Evolutionary conservation across 2,329 filamentous ascomycete genomes (phyloP).

Genomic region (Aureobasidium sp.): DNA sequence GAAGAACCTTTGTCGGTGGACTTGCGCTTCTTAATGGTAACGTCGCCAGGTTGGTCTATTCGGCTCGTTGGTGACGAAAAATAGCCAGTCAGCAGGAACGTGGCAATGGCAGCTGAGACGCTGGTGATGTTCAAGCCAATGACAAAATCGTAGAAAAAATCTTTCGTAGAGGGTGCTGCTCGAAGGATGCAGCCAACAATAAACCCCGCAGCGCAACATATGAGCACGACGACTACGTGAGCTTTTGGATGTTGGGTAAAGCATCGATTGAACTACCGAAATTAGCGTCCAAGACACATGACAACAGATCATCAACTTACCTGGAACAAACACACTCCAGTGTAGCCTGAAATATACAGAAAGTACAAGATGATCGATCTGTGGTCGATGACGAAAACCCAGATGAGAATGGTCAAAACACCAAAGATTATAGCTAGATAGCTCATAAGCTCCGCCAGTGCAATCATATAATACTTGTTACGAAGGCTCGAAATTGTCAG

Average conservation of each 20-base stretch:
- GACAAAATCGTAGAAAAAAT: conserved; percentile 15
- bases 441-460: conserved; percentile 14
- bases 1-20: neutral
- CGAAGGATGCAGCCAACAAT: conserved; percentile 17
- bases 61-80: neutral
- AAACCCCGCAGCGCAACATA: conserved; percentile 17
- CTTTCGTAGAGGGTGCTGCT: conserved; percentile 2
- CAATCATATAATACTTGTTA: conserved; percentile 16
- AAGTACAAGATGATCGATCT: conserved; percentile 16
- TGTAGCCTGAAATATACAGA: conserved; percentile 16
- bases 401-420: conserved; percentile 13
- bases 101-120: conserved; percentile 14
- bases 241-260: conserved; percentile 15
- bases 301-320: neutral
- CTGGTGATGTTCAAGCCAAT: conserved; percentile 16
- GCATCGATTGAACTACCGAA: conserved; percentile 17
- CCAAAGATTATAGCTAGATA: conserved; percentile 15
- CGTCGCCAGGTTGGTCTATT: neutral
- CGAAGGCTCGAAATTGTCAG: neutral
- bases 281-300: neutral
- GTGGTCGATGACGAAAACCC: conserved; percentile 16
- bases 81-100: conserved; percentile 17
- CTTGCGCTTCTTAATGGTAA: no score
- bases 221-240: conserved; percentile 15
- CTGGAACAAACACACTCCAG: conserved; percentile 18